Base-by-base conservation (phyloP, 768 basidiomycete genomes). In the Termitomyces sp. region DNA sequence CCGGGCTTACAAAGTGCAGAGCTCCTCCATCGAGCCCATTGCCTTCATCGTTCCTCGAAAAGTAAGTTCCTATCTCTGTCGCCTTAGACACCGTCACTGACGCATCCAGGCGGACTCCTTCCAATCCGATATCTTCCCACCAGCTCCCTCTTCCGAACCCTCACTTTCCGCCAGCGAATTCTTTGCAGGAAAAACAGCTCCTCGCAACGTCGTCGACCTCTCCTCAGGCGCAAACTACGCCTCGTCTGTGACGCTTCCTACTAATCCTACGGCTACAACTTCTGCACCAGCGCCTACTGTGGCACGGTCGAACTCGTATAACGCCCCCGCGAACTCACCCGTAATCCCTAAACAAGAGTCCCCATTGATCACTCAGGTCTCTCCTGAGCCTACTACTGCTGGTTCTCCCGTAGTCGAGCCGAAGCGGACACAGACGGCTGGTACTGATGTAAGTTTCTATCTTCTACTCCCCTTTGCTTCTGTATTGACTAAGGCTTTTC, bases 111-210 rank as follows among this genome's bases (percentile, higher is more conserved):
- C 94, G 38, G 94, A 98, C 56, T 85, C 87, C 5, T 98, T 98
- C 91, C 96, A 98, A 71, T 86, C 93, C 14, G 96, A 98, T 70
- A 96, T 98, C 70, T 98, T 84, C 79, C 96, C 97, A 5, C 91
- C 92, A 9, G 96, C 94, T 0, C 85, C 85, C 0, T 91, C 93
- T 5, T 70, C 78, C 55, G 89, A 95, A 65, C 82, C 94, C 15
- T 83, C 91, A 6, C 79, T 95, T 48, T 77, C 82, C 19, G 89
- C 95, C 9, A 77, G 83, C 58, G 93, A 97, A 63, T 98, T 91
- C 76, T 93, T 98, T 73, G 72, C 78, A 11, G 94, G 94, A 48
- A 96, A 95, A 73, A 78, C 78, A 11, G 82, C 86, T 3, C 71
- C 84, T n/a, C 80, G 85, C 10, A 91, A 94, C 58, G 76, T 94